Conservation (phyloP, 768 basidiomycete species). For the Cubamyces lactineus region DNA sequence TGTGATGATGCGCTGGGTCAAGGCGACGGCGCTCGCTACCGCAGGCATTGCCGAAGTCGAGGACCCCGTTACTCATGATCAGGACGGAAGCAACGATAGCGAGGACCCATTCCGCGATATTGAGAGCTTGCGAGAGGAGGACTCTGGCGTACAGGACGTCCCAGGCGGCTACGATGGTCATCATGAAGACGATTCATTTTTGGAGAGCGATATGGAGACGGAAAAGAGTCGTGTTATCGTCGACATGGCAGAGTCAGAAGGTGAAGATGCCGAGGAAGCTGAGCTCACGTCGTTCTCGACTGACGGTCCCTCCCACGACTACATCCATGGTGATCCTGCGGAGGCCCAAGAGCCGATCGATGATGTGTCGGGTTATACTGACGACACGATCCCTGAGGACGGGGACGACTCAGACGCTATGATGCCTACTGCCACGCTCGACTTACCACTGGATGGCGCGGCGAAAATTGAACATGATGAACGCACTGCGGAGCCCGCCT, state of each 20-base stretch:
- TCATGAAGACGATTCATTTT: conserved; percentile 19
- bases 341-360: conserved; percentile 33
- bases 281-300: conserved; percentile 75
- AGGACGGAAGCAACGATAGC: conserved; percentile 53
- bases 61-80: conserved; percentile 37
- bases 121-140: conserved; percentile 74
- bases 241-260: conserved; percentile 44
- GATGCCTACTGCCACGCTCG: conserved; percentile 28
- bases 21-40: conserved; percentile 48
- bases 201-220: conserved; percentile 16
- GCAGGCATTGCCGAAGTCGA: conserved; percentile 34
- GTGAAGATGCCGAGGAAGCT: conserved; percentile 66
- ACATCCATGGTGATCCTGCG: conserved; percentile 47
- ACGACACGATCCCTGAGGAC: conserved; percentile 50
- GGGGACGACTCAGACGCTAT: conserved; percentile 29
- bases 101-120: conserved; percentile 94
- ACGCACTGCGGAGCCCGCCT: conserved; percentile 22
- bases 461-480: conserved; percentile 2
- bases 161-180: background rate
- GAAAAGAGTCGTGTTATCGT: conserved; percentile 49
- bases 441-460: conserved; percentile 11
- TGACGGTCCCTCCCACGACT: conserved; percentile 57
- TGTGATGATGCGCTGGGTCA: conserved; percentile 84
- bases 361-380: conserved; percentile 24
- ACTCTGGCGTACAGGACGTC: conserved; percentile 5